A percentile compares a stretch with the other conserved stretches of the same genome.
These are phyloP conservation scores for Fomitopsis betulina DNA, from an alignment of 1,284 basidiomycete species.

Conservation along the genomic window DNA sequence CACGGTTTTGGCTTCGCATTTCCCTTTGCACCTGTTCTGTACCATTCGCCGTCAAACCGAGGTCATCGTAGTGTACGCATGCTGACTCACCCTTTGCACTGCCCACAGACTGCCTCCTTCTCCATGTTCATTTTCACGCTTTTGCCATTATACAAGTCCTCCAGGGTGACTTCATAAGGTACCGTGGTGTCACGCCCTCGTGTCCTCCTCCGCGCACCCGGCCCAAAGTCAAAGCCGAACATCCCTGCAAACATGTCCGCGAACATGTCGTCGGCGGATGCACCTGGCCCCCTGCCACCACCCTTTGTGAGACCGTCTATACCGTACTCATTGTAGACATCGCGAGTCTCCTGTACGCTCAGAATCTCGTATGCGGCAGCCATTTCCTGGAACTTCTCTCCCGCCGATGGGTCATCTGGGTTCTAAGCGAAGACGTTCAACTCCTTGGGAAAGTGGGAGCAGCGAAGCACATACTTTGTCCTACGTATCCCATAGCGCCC, in stretches of 20 bases:
- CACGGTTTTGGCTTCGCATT: constrained; percentile 82
- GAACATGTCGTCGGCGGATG: constrained; percentile 72
- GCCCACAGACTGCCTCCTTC: constrained; percentile 75
- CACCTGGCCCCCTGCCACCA: constrained; percentile 39
- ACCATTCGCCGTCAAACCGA: constrained; percentile 2
- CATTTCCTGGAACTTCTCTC: constrained; percentile 84
- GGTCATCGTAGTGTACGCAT: neutral
- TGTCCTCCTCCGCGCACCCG: constrained; percentile 39
- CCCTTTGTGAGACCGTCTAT: constrained; percentile 59
- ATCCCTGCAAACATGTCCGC: constrained; percentile 68
- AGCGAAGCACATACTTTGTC: constrained; percentile 50
- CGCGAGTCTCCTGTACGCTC: constrained; percentile 72
- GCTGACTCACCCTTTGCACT: constrained; percentile 72
- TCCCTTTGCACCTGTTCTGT: constrained; percentile 75
- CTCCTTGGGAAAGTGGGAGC: neutral
- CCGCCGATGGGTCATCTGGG: constrained; percentile 73
- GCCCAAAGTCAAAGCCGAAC: constrained; percentile 56
- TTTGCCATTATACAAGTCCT: constrained; percentile 93
- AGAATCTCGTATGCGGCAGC: constrained; percentile 88
- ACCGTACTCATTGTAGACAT: constrained; percentile 80
- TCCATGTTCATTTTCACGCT: constrained; percentile 87
- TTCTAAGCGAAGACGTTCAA: constrained; percentile 42
- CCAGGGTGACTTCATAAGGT: constrained; percentile 82
- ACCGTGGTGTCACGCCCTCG: constrained; percentile 75
- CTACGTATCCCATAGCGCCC: constrained; percentile 27